phyloP scores from a whole-genome alignment of 2,329 filamentous ascomycete genomes.

The Colletotrichum sp. region DNA sequence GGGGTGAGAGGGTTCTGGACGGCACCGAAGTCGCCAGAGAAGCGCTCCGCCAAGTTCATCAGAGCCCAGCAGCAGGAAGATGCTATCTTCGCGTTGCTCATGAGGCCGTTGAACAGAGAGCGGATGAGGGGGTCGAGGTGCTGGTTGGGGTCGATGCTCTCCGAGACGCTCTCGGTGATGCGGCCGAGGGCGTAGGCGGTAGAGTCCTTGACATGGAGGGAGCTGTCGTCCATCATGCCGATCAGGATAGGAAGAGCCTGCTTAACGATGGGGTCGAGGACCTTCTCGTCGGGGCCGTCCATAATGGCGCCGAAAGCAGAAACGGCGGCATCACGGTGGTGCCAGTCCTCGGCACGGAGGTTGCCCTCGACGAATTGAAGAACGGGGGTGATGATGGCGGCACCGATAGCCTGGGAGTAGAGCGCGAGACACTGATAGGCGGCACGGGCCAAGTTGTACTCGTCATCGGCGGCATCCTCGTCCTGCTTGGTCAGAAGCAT shows the following conservation, averaged over 20 bases:
- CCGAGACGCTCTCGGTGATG: conserved; percentile 91
- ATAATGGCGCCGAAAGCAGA: conserved; percentile 98
- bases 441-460: conserved; percentile 95
- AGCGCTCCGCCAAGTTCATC: conserved; percentile 97
- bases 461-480: conserved; percentile 94
- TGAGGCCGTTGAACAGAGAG: conserved; percentile 87
- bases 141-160: conserved; percentile 83
- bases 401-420: conserved; percentile 89
- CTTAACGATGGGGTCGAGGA: conserved; percentile 92
- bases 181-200: conserved; percentile 95
- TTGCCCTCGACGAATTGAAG: conserved; percentile 91
- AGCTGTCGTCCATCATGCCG: conserved; percentile 87
- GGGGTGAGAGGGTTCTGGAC: conserved; percentile 81
- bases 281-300: conserved; percentile 94
- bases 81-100: conserved; percentile 94
- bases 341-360: conserved; percentile 91
- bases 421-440: conserved; percentile 97
- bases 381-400: conserved; percentile 83
- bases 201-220: conserved; percentile 92
- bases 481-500: conserved; percentile 94
- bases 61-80: conserved; percentile 98
- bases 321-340: conserved; percentile 91
- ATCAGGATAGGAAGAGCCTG: conserved; percentile 93
- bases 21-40: conserved; percentile 84
- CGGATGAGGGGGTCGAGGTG: conserved; percentile 87